A percentile compares a stretch with the other conserved stretches of the same genome.
Conservation (phyloP, 179 eudicot genomes). For the Silene noctiflora region DNA sequence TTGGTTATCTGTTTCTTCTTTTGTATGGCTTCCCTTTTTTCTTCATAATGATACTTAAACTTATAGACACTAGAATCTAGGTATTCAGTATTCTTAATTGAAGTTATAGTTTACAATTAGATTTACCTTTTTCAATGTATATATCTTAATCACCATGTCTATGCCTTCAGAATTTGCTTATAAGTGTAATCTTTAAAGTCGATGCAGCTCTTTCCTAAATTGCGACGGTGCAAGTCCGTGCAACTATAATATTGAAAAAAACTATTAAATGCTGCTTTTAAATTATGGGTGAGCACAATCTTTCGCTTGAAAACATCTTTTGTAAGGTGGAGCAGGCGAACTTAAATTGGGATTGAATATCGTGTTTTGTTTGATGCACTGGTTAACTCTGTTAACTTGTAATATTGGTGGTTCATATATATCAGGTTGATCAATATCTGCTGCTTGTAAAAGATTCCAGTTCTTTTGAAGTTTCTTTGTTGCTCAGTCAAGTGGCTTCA, state of each 20-base stretch:
- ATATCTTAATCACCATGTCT: neutral
- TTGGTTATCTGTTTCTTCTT: neutral
- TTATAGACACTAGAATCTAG: neutral
- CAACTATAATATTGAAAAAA: neutral
- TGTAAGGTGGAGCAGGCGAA: neutral
- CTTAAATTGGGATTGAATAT: neutral
- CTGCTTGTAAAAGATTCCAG: neutral
- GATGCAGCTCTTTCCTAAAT: neutral
- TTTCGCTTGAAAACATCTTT: neutral
- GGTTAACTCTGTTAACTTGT: neutral
- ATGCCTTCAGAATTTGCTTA: neutral
- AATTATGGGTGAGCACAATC: neutral
- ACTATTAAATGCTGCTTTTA: neutral
- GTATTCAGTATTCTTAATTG: neutral
- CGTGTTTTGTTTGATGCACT: neutral
- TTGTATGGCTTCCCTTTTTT: neutral
- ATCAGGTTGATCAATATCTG: neutral
- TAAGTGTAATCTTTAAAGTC: neutral
- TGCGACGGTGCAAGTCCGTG: neutral
- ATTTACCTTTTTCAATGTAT: neutral
- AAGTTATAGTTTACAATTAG: neutral
- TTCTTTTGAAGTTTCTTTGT: constrained; percentile 1
- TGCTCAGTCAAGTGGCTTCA: neutral
- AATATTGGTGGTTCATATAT: neutral
- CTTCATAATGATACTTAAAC: constrained; percentile 3